Conservation (phyloP, 2,329 filamentous ascomycete genomes). For the Fusarium sp. region DNA sequence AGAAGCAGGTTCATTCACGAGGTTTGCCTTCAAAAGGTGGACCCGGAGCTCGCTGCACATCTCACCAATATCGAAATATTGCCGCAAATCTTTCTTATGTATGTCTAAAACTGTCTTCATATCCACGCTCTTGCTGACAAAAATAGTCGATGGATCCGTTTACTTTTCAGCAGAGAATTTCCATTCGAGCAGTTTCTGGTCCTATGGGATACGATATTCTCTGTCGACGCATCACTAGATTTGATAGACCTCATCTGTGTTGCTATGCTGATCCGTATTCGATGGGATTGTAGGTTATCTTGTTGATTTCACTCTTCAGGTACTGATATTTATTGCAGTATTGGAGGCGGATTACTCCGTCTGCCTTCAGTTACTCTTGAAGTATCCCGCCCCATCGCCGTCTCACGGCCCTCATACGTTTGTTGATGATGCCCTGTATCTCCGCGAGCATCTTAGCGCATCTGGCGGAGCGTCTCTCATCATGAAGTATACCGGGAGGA, state of each 20-base stretch:
- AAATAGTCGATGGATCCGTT: conserved; percentile 86
- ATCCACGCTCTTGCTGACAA: neutral
- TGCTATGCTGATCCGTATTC: conserved; percentile 90
- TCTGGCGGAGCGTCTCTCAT: conserved; percentile 75
- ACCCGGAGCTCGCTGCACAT: conserved; percentile 86
- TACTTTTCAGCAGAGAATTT: conserved; percentile 94
- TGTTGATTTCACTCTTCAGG: neutral
- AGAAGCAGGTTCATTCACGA: conserved; percentile 91
- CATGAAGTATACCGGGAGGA: conserved; percentile 74
- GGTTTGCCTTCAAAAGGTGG: conserved; percentile 79
- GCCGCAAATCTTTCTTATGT: conserved; percentile 98
- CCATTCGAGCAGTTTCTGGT: conserved; percentile 84
- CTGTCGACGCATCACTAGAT: conserved; percentile 82
- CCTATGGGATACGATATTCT: conserved; percentile 93
- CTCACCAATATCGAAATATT: conserved; percentile 86
- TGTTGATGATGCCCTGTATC: conserved; percentile 85
- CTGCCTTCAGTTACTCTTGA: conserved; percentile 83
- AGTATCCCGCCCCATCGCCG: conserved; percentile 77
- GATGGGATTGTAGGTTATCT: conserved; percentile 80
- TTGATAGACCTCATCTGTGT: conserved; percentile 93
- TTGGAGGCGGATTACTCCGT: conserved; percentile 88
- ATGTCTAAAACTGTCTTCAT: conserved; percentile 40
- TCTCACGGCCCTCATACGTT: conserved; percentile 80
- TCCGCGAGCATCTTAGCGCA: conserved; percentile 72
- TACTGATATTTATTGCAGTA: conserved; percentile 63